These are phyloP conservation scores for Trichoderma erinaceum DNA, from an alignment of 495 filamentous ascomycete genomes.

Conservation along the genomic window DNA sequence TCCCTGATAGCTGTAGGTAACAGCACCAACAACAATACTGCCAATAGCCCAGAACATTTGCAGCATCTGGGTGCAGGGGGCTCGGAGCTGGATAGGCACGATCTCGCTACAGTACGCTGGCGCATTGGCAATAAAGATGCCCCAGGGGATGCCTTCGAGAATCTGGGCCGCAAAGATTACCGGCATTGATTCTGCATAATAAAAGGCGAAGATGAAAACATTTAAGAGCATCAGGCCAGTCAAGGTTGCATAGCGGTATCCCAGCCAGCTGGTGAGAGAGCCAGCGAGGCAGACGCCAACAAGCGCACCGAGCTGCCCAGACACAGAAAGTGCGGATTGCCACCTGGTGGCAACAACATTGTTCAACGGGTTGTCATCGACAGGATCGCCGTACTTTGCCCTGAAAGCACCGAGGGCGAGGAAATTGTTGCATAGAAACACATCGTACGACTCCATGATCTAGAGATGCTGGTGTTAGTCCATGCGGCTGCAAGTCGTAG, in stretches of 20 bases:
- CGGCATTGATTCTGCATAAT: constrained; percentile 36
- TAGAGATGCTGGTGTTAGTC: constrained; percentile 19
- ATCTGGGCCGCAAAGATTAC: constrained; percentile 42
- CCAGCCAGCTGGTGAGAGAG: constrained; percentile 40
- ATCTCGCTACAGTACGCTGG: constrained; percentile 43
- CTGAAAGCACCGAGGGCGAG: constrained; percentile 35
- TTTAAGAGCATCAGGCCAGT: constrained; percentile 38
- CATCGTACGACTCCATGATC: constrained; percentile 45
- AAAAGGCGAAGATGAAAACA: constrained; percentile 44
- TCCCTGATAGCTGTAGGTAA: constrained; percentile 39
- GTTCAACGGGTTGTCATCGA: constrained; percentile 21
- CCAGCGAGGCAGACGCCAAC: constrained; percentile 42
- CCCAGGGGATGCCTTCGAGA: constrained; percentile 46
- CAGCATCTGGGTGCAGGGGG: constrained; percentile 30
- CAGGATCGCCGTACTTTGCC: constrained; percentile 26
- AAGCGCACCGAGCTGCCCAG: constrained; percentile 38
- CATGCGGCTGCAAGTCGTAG: neutral
- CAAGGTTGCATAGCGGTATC: constrained; percentile 44
- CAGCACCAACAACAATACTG: constrained; percentile 39
- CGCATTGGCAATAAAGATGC: constrained; percentile 47
- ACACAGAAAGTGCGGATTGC: constrained; percentile 42
- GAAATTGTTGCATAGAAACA: constrained; percentile 42
- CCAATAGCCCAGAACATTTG: constrained; percentile 34
- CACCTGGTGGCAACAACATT: constrained; percentile 33
- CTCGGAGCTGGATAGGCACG: constrained; percentile 39